phyloP scores from a whole-genome alignment of 202 grass and related monocot species.

The Schoenoplectus triqueter region DNA sequence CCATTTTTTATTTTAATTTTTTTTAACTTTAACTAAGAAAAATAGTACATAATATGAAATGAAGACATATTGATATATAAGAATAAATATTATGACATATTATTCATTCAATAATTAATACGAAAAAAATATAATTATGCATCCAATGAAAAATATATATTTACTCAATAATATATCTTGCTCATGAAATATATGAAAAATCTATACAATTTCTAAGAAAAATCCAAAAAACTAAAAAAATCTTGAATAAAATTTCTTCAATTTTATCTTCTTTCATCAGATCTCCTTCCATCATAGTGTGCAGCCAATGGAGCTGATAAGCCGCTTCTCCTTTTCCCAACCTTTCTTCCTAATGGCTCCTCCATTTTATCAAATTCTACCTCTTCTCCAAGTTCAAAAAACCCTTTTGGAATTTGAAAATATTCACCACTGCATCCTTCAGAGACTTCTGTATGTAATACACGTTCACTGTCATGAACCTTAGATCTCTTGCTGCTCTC shows the following conservation, averaged over 20 bases:
- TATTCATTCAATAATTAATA: too few species aligned
- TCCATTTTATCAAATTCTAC: slow-evolving; percentile 31
- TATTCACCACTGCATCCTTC: neutral
- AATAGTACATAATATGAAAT: too few species aligned
- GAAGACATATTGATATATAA: too few species aligned
- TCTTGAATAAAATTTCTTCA: neutral
- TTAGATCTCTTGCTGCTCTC: slow-evolving; percentile 22
- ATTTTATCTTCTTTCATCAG: slow-evolving; percentile 29
- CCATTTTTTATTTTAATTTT: too few species aligned
- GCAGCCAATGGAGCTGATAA: slow-evolving; percentile 1
- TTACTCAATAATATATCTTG: too few species aligned
- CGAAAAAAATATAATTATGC: too few species aligned
- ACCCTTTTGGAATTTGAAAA: slow-evolving; percentile 34
- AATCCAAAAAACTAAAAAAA: too few species aligned
- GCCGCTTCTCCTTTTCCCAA: neutral
- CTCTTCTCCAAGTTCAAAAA: slow-evolving; percentile 26
- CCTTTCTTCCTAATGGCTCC: slow-evolving; percentile 8
- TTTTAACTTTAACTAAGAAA: too few species aligned
- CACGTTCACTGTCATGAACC: neutral
- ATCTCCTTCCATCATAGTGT: slow-evolving; percentile 20
- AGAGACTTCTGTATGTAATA: slow-evolving; percentile 23
- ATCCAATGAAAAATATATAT: too few species aligned
- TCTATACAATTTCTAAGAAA: too few species aligned
- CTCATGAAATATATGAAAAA: too few species aligned
- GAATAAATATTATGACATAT: too few species aligned